phyloP scores from a whole-genome alignment of 495 filamentous ascomycete genomes.

The Aspergillus taichungensis region DNA sequence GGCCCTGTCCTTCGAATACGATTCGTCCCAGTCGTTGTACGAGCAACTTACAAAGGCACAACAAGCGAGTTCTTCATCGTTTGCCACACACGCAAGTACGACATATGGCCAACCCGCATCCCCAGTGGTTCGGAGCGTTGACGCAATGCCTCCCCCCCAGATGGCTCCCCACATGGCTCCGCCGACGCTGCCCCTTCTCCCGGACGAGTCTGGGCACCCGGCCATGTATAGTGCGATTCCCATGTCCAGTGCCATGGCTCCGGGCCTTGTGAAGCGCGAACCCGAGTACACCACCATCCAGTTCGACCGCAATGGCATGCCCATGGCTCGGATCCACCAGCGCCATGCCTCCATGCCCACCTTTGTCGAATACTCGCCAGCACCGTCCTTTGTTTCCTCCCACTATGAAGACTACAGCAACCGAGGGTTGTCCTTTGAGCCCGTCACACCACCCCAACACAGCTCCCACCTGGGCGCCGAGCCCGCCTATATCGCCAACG shows the following conservation, averaged over 20 bases:
- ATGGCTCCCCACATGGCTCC: constrained; percentile 61
- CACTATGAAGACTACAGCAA: constrained; percentile 97
- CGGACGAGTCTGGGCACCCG: constrained; percentile 71
- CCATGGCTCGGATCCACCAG: constrained; percentile 70
- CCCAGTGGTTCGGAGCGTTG: constrained; percentile 82
- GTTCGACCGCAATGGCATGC: constrained; percentile 87
- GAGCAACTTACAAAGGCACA: constrained; percentile 99
- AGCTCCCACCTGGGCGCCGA: constrained; percentile 67
- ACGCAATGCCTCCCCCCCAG: constrained; percentile 75
- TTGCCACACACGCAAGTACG: constrained; percentile 71
- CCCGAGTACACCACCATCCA: constrained; percentile 65
- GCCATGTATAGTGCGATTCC: constrained; percentile 61
- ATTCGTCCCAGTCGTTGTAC: constrained; percentile 97
- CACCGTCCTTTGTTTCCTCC: constrained; percentile 93
- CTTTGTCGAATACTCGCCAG: constrained; percentile 95
- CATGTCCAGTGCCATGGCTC: constrained; percentile 51
- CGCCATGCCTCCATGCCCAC: constrained; percentile 95
- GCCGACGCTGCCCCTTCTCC: constrained; percentile 66
- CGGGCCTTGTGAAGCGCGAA: constrained; percentile 73
- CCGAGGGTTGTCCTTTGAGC: constrained; percentile 91
- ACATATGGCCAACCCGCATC: constrained; percentile 76
- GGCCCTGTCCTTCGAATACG: constrained; percentile 95
- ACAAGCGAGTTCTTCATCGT: constrained; percentile 94
- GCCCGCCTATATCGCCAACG: constrained; percentile 94
- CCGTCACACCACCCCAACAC: constrained; percentile 90